Base-by-base conservation (phyloP, 2,329 filamentous ascomycete species). In the Cladosporium sphaerospermum region DNA sequence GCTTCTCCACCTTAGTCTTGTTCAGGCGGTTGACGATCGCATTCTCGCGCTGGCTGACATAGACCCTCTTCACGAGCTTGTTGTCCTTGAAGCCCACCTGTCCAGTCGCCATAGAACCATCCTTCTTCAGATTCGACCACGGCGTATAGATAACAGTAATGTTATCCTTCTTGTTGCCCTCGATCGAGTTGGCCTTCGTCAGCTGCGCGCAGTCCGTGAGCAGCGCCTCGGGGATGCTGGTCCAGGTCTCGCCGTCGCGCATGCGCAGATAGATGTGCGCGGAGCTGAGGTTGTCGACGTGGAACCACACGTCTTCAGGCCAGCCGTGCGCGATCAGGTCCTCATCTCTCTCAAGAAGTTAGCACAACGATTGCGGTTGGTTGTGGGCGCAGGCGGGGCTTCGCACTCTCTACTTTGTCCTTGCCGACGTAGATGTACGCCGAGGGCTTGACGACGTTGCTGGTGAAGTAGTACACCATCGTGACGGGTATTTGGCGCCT, bases 81-180 rank as follows among this genome's bases (percentile, higher is more conserved):
- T 79, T 80, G 71, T 96, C 89, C 67, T 96, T 91, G 76, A 97
- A 99, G 58, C 88, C 86, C 50, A 99, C 93, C 69, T 99, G 93
- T 18, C 93, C 93, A 3, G 86, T 85, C 14, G 89, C 91, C 93
- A 99, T 99, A 69, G 86, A 89, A 31, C 91, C 92, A 66, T 95
- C 89, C 69, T 99, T 99, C 69, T 89, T 87, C 33, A 99, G 80
- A 69, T 99, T 99, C 42, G 88, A 87, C 90, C 93, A 97, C 6
- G 93, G 93, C 4, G 93, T 99, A 75, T 99, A 99, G 66, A 99
- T 95, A 66, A 99, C 72, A 13, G 90, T 95, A 64, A 99, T 78
- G 72, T 97, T 97, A 71, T 97, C 92, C 71, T 96, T 97, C 73
- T 99, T 99, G 77, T 99, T 99, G 59, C 93, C 93, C 76, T 99